Percentiles rank a stretch among this genome's conserved stretches.
Evolutionary conservation across 306 rosid genomes (phyloP).

Genomic region (Prunus padus): DNA sequence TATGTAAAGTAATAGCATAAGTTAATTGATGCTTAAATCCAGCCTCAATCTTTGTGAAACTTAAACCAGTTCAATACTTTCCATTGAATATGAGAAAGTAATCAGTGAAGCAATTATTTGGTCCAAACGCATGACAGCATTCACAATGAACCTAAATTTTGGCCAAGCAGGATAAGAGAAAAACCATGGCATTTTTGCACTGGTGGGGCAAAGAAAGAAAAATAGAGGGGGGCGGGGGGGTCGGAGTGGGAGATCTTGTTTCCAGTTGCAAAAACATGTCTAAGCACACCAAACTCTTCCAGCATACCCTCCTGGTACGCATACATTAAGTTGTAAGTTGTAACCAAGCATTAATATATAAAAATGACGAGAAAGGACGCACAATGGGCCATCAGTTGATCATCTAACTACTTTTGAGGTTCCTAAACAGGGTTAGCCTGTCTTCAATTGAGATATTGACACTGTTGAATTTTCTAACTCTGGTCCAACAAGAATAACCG

Average conservation of each 20-base stretch:
- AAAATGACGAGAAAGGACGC: background rate
- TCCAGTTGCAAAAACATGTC: background rate
- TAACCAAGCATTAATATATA: background rate
- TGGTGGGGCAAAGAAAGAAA: background rate
- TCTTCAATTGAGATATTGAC: conserved; percentile 1
- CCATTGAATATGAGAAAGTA: background rate
- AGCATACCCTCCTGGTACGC: background rate
- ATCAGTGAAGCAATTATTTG: background rate
- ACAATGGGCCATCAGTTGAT: background rate
- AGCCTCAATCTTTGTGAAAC: background rate
- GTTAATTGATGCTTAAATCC: background rate
- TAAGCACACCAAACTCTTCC: background rate
- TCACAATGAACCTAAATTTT: background rate
- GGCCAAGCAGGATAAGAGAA: background rate
- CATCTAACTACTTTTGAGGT: background rate
- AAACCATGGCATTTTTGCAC: background rate
- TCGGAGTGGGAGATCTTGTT: background rate
- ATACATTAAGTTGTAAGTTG: background rate
- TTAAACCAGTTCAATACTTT: background rate
- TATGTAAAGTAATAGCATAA: background rate
- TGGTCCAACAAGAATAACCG: background rate
- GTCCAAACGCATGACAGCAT: background rate
- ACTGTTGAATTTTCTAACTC: background rate
- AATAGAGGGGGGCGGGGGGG: no score
- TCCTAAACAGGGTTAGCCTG: background rate